These are phyloP conservation scores for Arabis alpina DNA, from an alignment of 345 rosid genomes.

Conservation along the genomic window DNA sequence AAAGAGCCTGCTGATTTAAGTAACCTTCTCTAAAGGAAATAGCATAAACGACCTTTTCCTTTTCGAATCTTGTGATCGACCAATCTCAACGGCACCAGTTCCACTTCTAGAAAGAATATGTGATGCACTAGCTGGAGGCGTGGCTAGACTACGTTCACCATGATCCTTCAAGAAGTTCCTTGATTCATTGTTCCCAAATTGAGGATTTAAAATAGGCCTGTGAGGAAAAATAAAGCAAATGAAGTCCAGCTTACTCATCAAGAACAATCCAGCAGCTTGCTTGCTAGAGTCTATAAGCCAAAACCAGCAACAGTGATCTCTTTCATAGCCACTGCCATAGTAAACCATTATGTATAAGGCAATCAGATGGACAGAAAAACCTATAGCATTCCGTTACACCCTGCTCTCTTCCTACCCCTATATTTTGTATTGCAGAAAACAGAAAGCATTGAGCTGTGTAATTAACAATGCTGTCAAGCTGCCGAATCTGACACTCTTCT, in stretches of 20 bases:
- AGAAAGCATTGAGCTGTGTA: constrained; percentile 33
- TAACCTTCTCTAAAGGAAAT: constrained; percentile 42
- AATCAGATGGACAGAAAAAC: constrained; percentile 24
- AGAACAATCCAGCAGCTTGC: constrained; percentile 40
- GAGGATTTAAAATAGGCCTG: constrained; percentile 58
- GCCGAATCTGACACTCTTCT: constrained; percentile 18
- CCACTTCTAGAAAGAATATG: constrained; percentile 65
- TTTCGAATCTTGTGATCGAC: constrained; percentile 60
- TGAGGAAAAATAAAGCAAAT: constrained; percentile 30
- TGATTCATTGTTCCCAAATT: constrained; percentile 51
- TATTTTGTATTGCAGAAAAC: constrained; percentile 23
- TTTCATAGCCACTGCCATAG: constrained; percentile 37
- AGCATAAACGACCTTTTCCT: constrained; percentile 57
- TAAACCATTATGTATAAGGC: constrained; percentile 21
- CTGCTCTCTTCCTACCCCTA: constrained; percentile 28
- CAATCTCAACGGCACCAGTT: constrained; percentile 55
- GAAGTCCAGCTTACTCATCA: constrained; percentile 20
- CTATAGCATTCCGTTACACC: constrained; percentile 6
- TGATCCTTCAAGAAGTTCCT: constrained; percentile 43
- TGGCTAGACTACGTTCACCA: constrained; percentile 45
- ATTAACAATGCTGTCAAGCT: constrained; percentile 23
- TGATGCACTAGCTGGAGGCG: constrained; percentile 54
- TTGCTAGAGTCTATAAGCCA: constrained; percentile 45
- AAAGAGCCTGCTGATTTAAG: constrained; percentile 39
- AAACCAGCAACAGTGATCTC: constrained; percentile 28